phyloP scores from a whole-genome alignment of 371 early-diverging fungal species.

The Mortierella sp. region DNA sequence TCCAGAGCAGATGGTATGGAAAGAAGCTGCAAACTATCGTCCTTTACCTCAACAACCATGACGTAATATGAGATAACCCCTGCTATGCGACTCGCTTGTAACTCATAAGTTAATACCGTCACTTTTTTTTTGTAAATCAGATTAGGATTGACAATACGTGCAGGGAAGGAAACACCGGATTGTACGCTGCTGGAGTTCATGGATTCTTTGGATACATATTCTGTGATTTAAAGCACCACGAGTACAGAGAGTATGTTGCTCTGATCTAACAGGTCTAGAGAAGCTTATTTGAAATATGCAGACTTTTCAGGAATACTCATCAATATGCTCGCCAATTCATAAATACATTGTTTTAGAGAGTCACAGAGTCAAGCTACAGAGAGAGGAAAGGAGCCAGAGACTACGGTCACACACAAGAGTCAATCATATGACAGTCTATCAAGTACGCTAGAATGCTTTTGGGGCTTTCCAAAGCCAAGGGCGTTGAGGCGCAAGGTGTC shows the following conservation, averaged over 20 bases:
- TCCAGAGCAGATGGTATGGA: slow-evolving; percentile 40
- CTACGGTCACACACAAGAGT: slow-evolving; percentile 53
- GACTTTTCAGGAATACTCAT: not conserved
- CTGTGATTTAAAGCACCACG: slow-evolving; percentile 79
- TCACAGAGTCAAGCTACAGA: slow-evolving; percentile 23
- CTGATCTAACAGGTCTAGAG: not conserved
- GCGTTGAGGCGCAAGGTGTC: slow-evolving; percentile 61
- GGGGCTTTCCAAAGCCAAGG: slow-evolving; percentile 45
- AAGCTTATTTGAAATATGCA: not conserved
- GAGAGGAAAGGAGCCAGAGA: slow-evolving; percentile 58
- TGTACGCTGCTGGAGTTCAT: slow-evolving; percentile 77
- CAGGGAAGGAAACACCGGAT: slow-evolving; percentile 63
- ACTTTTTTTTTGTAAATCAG: slow-evolving; percentile 44
- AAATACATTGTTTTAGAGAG: slow-evolving; percentile 15
- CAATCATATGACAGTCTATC: slow-evolving; percentile 63
- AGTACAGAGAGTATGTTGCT: slow-evolving; percentile 73
- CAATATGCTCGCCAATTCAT: not conserved
- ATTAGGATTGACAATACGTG: slow-evolving; percentile 69
- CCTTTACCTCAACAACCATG: no score
- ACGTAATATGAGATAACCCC: no score
- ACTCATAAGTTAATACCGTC: no score
- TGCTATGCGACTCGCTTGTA: not conserved
- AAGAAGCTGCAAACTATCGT: not conserved
- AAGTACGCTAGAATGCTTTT: slow-evolving; percentile 43
- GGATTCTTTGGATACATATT: slow-evolving; percentile 90